phyloP scores from a whole-genome alignment of 108 stramenopile genomes.

The Cylindrotheca closterium region DNA sequence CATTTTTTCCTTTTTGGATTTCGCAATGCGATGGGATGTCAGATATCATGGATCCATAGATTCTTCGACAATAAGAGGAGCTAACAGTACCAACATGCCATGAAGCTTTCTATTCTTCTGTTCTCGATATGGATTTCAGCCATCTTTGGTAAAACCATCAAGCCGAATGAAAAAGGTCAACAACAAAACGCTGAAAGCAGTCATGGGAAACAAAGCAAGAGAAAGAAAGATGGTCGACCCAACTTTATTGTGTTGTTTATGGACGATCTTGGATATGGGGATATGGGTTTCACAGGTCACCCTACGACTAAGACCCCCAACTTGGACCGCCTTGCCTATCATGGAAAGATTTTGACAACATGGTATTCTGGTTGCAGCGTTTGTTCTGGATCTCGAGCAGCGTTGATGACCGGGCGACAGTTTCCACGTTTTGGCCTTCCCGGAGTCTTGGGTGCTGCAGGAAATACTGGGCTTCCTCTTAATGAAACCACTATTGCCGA shows the following conservation, averaged over 20 bases:
- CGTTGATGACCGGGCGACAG: constrained; percentile 58
- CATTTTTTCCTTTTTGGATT: too few relatives aligned
- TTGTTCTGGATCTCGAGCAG: constrained; percentile 48
- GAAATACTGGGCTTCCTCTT: constrained; percentile 32
- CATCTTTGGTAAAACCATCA: too few relatives aligned
- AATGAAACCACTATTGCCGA: constrained; percentile 59
- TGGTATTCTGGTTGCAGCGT: constrained; percentile 57
- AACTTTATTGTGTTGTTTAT: constrained; percentile 58
- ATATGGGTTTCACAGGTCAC: constrained; percentile 48
- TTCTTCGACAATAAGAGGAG: too few relatives aligned
- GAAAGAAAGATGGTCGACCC: too few relatives aligned
- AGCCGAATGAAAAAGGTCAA: too few relatives aligned
- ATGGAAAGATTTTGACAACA: constrained; percentile 43
- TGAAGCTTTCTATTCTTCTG: too few relatives aligned
- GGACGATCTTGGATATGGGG: constrained; percentile 60
- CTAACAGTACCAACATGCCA: too few relatives aligned
- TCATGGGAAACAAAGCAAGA: too few relatives aligned
- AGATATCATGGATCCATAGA: too few relatives aligned
- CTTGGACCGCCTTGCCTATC: constrained; percentile 40
- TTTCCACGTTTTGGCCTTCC: constrained; percentile 49
- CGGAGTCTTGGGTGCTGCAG: constrained; percentile 48
- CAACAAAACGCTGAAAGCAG: too few relatives aligned
- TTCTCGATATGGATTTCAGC: too few relatives aligned
- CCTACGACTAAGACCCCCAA: constrained; percentile 43
- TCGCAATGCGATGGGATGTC: too few relatives aligned